Base-by-base conservation (phyloP, 2,329 filamentous ascomycete species). In the Calycina herbarum region DNA sequence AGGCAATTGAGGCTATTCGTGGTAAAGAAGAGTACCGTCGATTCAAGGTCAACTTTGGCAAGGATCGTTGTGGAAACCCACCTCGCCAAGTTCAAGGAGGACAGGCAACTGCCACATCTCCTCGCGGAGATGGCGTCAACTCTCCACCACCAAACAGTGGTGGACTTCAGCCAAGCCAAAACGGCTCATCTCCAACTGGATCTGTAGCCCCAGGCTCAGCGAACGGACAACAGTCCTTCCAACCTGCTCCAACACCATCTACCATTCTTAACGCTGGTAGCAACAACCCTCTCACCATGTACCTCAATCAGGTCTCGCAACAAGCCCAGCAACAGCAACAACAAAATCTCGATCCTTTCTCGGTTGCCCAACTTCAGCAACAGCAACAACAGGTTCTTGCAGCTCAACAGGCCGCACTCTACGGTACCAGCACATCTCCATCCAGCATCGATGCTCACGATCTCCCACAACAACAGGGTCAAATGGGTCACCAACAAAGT, bases 31-130 rank as follows among this genome's bases (percentile, higher is more conserved):
- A 99, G 76, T 99, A 99, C 84, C 92, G 89, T 79, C 89, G 95
- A 74, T 99, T 99, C 88, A 99, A 99, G 85, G 94, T 99, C 78
- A 99, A 99, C 82, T 99, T 99, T 77, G 95, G 95, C 79, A 99
- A 99, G 82, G 95, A 99, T 77, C 89, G 95, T 64, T 99, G 95
- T 75, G 95, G 95, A 71, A 99, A 99, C 80, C 91, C 95, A 62
- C 95, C 95, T 57, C 89, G 95, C 67, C 95, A 98, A 81, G 85
- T 92, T 71, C 82, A 83, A 70, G 82, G 90, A 71, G 59, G 56
- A 15, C 64, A 65, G 20, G 82, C 84, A 62, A 85, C 90, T 8
- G 56, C 62, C 75, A 82, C 83, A 71, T 89, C 89, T 65, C 90
- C 92, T 62, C 86, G 81, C 72, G 85, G 81, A 67, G 89, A 89